Evolutionary conservation across 2,329 filamentous ascomycete species (phyloP).

Genomic region (Eutypa lata): DNA sequence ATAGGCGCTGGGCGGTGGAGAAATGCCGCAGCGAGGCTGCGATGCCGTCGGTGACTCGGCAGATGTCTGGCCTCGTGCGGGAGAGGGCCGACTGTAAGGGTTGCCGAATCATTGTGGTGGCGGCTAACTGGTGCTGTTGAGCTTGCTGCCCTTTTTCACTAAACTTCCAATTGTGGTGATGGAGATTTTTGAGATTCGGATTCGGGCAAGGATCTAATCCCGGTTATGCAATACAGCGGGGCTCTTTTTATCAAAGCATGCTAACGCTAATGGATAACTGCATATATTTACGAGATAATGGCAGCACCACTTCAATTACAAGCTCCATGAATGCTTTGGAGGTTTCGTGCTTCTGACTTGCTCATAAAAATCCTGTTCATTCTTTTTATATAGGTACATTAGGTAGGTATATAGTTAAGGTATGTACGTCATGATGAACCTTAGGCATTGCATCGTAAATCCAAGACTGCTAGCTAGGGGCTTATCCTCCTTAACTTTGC

Average conservation of each 20-base stretch:
- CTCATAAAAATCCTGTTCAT: too few relatives aligned
- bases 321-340: too few relatives aligned
- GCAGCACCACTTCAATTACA: too few relatives aligned
- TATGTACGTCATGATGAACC: not conserved
- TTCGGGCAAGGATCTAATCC: constrained; percentile 5
- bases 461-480: too few relatives aligned
- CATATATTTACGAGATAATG: too few relatives aligned
- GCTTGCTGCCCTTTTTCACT: constrained; percentile 3
- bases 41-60: constrained; percentile 27
- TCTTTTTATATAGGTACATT: too few relatives aligned
- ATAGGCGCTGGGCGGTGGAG: constrained; percentile 24
- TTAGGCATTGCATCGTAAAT: too few relatives aligned
- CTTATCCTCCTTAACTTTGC: constrained; percentile 33
- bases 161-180: too few relatives aligned
- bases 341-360: too few relatives aligned
- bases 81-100: constrained; percentile 22
- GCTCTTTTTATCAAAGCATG: too few relatives aligned
- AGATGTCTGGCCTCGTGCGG: constrained; percentile 24
- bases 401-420: too few relatives aligned
- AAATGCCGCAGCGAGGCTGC: constrained; percentile 28
- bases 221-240: constrained; percentile 6
- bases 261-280: too few relatives aligned
- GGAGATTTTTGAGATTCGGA: constrained; percentile 4
- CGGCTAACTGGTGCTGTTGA: constrained; percentile 1
- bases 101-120: constrained; percentile 27